Percentiles rank a stretch among this genome's conserved stretches.
phyloP scores from a whole-genome alignment of 306 rosid species.

The cucumber (Cucumis sativus) region Cucumber_9930_V3 NC_026657.2:9911001-9911500 shows the following conservation, averaged over 20 bases:
- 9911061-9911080: background rate
- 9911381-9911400: too few relatives aligned
- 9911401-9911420: too few relatives aligned
- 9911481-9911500: too few relatives aligned
- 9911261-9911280: conserved; percentile 1
- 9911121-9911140: conserved; percentile 3
- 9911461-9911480: too few relatives aligned
- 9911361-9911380: too few relatives aligned
- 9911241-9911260: background rate
- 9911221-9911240: background rate
- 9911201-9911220: background rate
- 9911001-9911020: background rate
- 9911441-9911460: too few relatives aligned
- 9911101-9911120: background rate
- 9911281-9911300: background rate
- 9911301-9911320: background rate
- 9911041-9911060: background rate
- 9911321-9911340: too few relatives aligned
- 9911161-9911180: background rate
- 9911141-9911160: background rate
- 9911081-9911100: background rate
- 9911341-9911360: too few relatives aligned
- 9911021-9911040: conserved; percentile 3
- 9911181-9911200: background rate
- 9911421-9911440: too few relatives aligned